Base-by-base conservation (phyloP, 179 eudicot genomes). In the Amaranthus tricolor region DNA sequence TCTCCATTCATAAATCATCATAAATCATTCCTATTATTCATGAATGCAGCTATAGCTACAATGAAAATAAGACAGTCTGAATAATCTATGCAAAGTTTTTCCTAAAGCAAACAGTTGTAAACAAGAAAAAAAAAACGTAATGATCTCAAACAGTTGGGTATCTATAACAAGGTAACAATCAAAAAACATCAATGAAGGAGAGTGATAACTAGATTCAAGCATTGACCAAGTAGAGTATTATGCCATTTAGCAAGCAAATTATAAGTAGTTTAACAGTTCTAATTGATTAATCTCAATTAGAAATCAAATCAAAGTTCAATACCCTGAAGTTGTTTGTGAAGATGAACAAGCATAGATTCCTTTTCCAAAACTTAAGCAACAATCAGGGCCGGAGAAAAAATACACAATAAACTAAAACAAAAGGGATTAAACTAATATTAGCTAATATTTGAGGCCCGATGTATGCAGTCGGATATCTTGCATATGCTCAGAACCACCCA, bases 231-330 rank as follows among this genome's bases (percentile, higher is more conserved):
- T 19, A 61, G 8, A 56, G 20, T 5, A 58, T 5, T 58, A 16
- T 10, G 21, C 66, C 58, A 54, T 66, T 10, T 3, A 51, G 51
- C 50, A 69, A 43, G 31, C 47, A 65, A 7, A 66, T 12, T 11
- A 71, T 20, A 63, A 12, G 63, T n/a, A 48, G 57, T 45, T 58
- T 60, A 43, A 65, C 61, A 72, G 57, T 20, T 15, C 76, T n/a
- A 5, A 57, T 10, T 48, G 1, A 60, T 71, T 63, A 70, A 59
- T 17, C 17, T 14, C 53, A 44, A 9, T 11, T 13, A 19, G 17
- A 16, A 72, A 16, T 8, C 45, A 14, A 7, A 16, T 8, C 55
- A 14, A 7, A 59, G 13, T 9, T 50, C 24, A 47, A 11, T n/a
- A 44, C 44, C 49, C 19, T 12, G 24, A 56, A 57, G 57, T 50